Evolutionary conservation across 2,329 filamentous ascomycete genomes (phyloP).

Genomic region (Cercospora brassicicola): DNA sequence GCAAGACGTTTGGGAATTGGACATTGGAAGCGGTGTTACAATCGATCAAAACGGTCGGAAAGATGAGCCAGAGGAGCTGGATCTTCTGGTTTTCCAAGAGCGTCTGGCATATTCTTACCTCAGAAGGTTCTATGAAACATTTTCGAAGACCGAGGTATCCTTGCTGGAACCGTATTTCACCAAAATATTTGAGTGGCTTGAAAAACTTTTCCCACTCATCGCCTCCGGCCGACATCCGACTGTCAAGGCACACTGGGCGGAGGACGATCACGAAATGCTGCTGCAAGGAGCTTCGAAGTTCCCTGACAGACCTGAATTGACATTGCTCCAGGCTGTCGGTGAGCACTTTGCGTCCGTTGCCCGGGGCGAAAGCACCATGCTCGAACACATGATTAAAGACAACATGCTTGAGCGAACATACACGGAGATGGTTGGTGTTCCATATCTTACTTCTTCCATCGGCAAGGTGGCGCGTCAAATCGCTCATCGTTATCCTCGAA

Average conservation of each 20-base stretch:
- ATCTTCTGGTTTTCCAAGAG: slow-evolving; percentile 8
- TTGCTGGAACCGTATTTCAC: slow-evolving; percentile 7
- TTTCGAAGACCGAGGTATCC: slow-evolving; percentile 6
- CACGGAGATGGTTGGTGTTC: slow-evolving; percentile 9
- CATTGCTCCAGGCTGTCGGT: slow-evolving; percentile 12
- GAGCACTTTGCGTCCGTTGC: slow-evolving; percentile 6
- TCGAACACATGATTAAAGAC: slow-evolving; percentile 17
- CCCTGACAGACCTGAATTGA: background rate
- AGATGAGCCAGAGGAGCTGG: slow-evolving; percentile 8
- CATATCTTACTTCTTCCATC: background rate
- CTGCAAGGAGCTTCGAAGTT: background rate
- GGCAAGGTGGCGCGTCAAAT: slow-evolving; percentile 28
- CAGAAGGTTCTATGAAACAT: slow-evolving; percentile 12
- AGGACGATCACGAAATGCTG: slow-evolving; percentile 10
- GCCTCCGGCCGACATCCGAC: slow-evolving; percentile 7
- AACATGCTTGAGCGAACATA: slow-evolving; percentile 13
- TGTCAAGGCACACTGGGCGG: slow-evolving; percentile 12
- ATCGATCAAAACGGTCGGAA: slow-evolving; percentile 1
- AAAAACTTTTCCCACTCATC: background rate
- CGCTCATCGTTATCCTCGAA: slow-evolving; percentile 43
- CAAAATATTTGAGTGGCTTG: slow-evolving; percentile 9
- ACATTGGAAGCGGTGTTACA: slow-evolving; percentile 13
- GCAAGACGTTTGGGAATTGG: slow-evolving; percentile 8
- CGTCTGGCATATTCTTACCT: slow-evolving; percentile 14
- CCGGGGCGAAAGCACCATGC: slow-evolving; percentile 13